Evolutionary conservation across 2,329 filamentous ascomycete genomes (phyloP).

Genomic region (Paraphoma sp.): DNA sequence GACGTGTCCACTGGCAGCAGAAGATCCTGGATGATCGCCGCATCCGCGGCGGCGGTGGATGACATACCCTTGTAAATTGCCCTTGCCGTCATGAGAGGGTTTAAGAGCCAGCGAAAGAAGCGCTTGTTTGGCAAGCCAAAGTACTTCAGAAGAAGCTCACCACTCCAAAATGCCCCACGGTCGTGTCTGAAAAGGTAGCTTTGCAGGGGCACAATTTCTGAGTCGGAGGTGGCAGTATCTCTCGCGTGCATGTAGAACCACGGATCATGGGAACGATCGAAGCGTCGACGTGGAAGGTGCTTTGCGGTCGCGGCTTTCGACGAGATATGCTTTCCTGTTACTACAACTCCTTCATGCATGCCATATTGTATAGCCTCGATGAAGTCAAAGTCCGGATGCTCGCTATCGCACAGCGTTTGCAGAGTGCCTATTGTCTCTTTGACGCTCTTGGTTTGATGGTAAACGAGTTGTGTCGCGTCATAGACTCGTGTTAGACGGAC

Average conservation of each 20-base stretch:
- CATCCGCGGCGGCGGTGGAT: slow-evolving; percentile 57
- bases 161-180: slow-evolving; percentile 70
- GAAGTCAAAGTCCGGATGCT: slow-evolving; percentile 45
- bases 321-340: slow-evolving; percentile 6
- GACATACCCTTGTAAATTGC: slow-evolving; percentile 67
- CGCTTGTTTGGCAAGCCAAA: slow-evolving; percentile 64
- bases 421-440: slow-evolving; percentile 46
- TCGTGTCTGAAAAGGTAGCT: slow-evolving; percentile 76
- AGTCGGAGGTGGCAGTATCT: background rate
- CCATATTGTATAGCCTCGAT: slow-evolving; percentile 55
- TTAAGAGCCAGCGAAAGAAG: slow-evolving; percentile 61
- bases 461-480: slow-evolving; percentile 52
- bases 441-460: slow-evolving; percentile 53
- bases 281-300: slow-evolving; percentile 15
- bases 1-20: slow-evolving; percentile 59
- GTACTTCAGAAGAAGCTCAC: slow-evolving; percentile 62
- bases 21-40: slow-evolving; percentile 67
- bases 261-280: slow-evolving; percentile 48
- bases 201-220: slow-evolving; percentile 58
- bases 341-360: slow-evolving; percentile 5
- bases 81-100: slow-evolving; percentile 64
- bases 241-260: slow-evolving; percentile 54
- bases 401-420: slow-evolving; percentile 36
- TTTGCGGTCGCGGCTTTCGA: background rate
- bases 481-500: slow-evolving; percentile 50